Evolutionary conservation across 257 asterid species (phyloP).

Genomic region (Solanum piurae): DNA sequence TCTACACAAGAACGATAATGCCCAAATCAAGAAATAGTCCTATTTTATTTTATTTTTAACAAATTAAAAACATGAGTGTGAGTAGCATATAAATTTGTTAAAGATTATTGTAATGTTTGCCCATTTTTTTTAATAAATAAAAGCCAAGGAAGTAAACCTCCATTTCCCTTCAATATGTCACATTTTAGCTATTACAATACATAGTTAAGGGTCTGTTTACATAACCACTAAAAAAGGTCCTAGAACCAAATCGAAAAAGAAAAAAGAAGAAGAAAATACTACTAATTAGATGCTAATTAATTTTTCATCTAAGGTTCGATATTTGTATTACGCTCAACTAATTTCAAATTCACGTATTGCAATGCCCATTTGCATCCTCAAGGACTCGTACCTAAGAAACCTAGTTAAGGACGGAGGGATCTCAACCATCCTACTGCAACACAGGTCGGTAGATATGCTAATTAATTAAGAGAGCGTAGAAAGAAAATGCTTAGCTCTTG

Average conservation of each 20-base stretch:
- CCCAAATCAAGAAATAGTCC: not conserved
- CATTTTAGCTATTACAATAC: not conserved
- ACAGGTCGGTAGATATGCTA: not conserved
- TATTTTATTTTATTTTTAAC: not conserved
- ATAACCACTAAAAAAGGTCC: not conserved
- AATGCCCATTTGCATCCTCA: not conserved
- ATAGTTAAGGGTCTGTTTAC: not conserved
- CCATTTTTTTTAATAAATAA: not conserved
- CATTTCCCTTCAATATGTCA: not conserved
- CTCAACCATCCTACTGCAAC: not conserved
- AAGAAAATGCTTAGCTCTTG: conserved; percentile 53
- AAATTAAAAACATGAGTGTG: not conserved
- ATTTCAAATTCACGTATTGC: fast-evolving
- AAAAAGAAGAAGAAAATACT: not conserved
- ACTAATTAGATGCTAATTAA: not conserved
- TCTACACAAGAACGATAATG: not conserved
- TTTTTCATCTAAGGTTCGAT: not conserved
- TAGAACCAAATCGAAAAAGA: not conserved
- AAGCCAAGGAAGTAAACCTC: not conserved
- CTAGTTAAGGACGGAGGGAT: fast-evolving
- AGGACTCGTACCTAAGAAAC: not conserved
- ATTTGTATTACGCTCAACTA: not conserved
- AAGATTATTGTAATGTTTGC: not conserved
- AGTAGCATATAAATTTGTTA: not conserved
- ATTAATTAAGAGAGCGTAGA: conserved; percentile 14